These are phyloP conservation scores for Barnettozyma sucrosica DNA, from an alignment of 805 yeast species.

Conservation along the genomic window DNA sequence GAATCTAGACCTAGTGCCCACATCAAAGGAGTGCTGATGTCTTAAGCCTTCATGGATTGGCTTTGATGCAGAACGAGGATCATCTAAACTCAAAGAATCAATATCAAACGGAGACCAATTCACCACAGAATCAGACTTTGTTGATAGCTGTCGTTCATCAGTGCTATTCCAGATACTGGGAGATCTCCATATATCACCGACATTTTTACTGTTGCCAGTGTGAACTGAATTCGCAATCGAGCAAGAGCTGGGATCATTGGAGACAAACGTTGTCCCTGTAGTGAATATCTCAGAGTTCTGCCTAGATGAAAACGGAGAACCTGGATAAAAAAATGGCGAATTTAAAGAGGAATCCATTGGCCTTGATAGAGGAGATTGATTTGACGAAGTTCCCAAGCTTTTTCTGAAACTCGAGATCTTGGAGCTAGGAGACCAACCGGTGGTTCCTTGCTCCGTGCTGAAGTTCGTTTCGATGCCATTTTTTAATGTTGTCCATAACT, in stretches of 20 bases:
- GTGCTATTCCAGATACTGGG: slow-evolving; percentile 21
- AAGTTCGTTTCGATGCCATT: slow-evolving; percentile 8
- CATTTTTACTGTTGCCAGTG: neutral
- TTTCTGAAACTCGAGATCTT: slow-evolving; percentile 25
- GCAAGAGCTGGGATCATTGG: neutral
- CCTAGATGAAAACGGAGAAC: slow-evolving; percentile 10
- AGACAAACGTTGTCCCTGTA: slow-evolving; percentile 2
- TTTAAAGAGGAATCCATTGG: slow-evolving; percentile 13
- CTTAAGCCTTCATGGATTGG: neutral
- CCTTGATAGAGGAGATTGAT: slow-evolving; percentile 21
- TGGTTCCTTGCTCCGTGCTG: neutral
- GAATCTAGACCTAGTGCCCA: slow-evolving; percentile 20
- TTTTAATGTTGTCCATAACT: slow-evolving; percentile 3
- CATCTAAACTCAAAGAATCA: slow-evolving; percentile 18
- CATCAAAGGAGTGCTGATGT: slow-evolving; percentile 10
- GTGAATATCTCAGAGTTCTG: slow-evolving; percentile 11
- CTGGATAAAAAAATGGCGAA: slow-evolving; percentile 9
- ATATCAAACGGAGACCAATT: slow-evolving; percentile 25
- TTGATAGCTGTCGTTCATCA: slow-evolving; percentile 22
- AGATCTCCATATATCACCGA: slow-evolving; percentile 16
- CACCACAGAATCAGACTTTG: slow-evolving; percentile 24
- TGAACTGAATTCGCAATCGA: neutral
- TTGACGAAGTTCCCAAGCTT: slow-evolving; percentile 14
- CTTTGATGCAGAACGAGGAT: slow-evolving; percentile 5
- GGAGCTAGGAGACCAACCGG: slow-evolving; percentile 22